Evolutionary conservation across 2,329 filamentous ascomycete species (phyloP).

Genomic region (Penicillium sp.): DNA sequence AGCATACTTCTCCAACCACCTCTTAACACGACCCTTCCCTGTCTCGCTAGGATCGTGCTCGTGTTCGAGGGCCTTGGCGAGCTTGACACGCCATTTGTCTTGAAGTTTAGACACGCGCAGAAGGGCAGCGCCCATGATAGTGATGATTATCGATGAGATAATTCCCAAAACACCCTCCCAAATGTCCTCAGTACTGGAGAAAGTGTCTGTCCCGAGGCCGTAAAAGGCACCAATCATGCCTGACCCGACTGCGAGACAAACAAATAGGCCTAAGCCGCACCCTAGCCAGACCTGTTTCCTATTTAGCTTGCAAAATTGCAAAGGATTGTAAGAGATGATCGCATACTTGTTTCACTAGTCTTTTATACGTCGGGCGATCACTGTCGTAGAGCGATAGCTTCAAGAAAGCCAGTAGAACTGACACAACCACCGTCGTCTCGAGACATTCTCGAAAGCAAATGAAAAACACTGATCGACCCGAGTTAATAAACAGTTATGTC

Average conservation of each 20-base stretch:
- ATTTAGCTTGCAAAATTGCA: not conserved
- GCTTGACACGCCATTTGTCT: conserved; percentile 75
- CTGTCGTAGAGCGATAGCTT: conserved; percentile 66
- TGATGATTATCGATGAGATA: conserved; percentile 70
- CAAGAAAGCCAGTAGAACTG: conserved; percentile 74
- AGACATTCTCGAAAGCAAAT: conserved; percentile 65
- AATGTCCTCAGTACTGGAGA: conserved; percentile 61
- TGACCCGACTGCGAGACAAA: conserved; percentile 58
- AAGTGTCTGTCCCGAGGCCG: conserved; percentile 57
- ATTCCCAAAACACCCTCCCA: conserved; percentile 74
- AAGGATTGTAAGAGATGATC: not conserved
- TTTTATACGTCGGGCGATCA: conserved; percentile 58
- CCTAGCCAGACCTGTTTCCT: conserved; percentile 54
- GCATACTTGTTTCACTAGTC: conserved; percentile 50
- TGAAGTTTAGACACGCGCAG: conserved; percentile 75
- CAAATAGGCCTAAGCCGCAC: conserved; percentile 52
- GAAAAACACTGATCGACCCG: conserved; percentile 18
- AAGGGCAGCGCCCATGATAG: conserved; percentile 68
- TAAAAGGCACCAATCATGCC: conserved; percentile 68
- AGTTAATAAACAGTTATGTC: not conserved
- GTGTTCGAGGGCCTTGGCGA: conserved; percentile 55
- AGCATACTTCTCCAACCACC: conserved; percentile 65
- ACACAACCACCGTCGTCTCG: conserved; percentile 76
- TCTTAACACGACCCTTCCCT: conserved; percentile 46
- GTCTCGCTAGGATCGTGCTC: conserved; percentile 36